Conservation (phyloP, 2,329 filamentous ascomycete species). For the Monilinia aucupariae region DNA sequence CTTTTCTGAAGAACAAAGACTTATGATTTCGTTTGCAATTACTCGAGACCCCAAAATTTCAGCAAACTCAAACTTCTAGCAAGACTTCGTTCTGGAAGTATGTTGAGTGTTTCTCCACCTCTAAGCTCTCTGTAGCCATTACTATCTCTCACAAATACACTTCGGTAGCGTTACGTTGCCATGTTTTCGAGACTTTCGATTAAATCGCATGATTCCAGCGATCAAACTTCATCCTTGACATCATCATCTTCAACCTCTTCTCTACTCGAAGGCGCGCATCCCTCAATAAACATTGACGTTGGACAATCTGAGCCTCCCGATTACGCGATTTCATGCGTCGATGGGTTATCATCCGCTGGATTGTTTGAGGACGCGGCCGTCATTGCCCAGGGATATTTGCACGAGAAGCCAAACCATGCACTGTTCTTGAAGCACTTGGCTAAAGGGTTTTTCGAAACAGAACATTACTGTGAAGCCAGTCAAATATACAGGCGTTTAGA, state of each 20-base stretch:
- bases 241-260: not conserved
- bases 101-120: not conserved
- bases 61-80: not conserved
- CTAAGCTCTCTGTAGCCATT: too few species aligned
- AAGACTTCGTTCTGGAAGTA: not conserved
- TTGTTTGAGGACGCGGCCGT: conserved; percentile 5
- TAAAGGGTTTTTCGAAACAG: conserved; percentile 7
- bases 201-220: conserved; percentile 1
- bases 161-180: not conserved
- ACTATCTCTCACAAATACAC: not conserved
- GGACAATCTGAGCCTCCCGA: not conserved
- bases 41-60: not conserved
- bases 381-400: conserved; percentile 7
- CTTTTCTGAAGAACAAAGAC: not conserved
- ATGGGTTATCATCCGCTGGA: conserved; percentile 2
- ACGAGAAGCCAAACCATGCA: conserved; percentile 7
- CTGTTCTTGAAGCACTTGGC: conserved; percentile 5
- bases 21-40: not conserved
- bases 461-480: conserved; percentile 7
- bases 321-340: not conserved
- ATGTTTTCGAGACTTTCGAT: conserved; percentile 11
- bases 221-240: not conserved
- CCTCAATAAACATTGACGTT: not conserved
- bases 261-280: not conserved
- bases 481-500: conserved; percentile 10